Percentiles rank a stretch among this genome's conserved stretches.
Evolutionary conservation across 257 asterid species (phyloP).

Genomic region (Coffea canephora): DNA sequence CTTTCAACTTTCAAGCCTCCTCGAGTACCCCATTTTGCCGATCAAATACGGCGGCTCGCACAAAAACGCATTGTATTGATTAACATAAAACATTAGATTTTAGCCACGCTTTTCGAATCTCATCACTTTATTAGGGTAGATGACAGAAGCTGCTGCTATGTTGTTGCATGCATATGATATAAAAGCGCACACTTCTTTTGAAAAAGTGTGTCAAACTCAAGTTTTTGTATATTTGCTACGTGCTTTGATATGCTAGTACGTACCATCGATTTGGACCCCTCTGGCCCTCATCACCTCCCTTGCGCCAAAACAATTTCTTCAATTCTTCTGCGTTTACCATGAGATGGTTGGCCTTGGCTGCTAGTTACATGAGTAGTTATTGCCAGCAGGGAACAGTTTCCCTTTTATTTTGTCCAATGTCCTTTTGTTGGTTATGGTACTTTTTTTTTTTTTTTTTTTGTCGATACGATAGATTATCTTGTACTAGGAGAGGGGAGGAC

Average conservation of each 20-base stretch:
- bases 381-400: not conserved
- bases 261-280: slow-evolving; percentile 4
- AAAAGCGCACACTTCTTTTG: not conserved
- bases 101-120: not conserved
- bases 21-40: not conserved
- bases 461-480: too few species aligned
- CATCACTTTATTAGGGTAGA: not conserved
- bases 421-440: not conserved
- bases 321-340: not conserved
- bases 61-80: not conserved
- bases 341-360: not conserved
- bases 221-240: not conserved
- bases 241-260: not conserved
- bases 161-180: too few species aligned
- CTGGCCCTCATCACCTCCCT: not conserved
- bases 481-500: too few species aligned
- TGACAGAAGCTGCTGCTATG: not conserved
- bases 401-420: not conserved
- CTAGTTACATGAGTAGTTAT: not conserved
- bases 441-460: too few species aligned
- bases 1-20: slow-evolving; percentile 15
- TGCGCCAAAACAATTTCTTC: not conserved
- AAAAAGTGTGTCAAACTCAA: not conserved
- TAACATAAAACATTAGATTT: not conserved
- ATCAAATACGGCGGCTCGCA: slow-evolving; percentile 1